Percentiles rank a stretch among this genome's conserved stretches.
Evolutionary conservation across 805 yeast species (phyloP).

Genomic region (Candida cerambycidarum): DNA sequence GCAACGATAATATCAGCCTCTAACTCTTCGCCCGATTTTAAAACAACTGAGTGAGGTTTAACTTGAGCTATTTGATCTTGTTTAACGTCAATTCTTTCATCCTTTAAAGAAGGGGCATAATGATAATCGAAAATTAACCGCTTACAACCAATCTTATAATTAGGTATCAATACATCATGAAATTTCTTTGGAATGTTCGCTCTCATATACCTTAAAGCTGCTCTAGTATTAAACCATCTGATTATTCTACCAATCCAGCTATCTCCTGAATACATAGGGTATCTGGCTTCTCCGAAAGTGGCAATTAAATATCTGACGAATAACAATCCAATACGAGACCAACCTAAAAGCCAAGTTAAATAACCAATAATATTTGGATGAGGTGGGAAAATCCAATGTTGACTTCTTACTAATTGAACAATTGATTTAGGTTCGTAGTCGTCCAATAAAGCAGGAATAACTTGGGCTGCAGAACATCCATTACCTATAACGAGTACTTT

Average conservation of each 20-base stretch:
- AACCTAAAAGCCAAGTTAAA: slow-evolving; percentile 25
- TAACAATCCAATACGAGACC: slow-evolving; percentile 28
- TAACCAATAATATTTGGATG: slow-evolving; percentile 23
- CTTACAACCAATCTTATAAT: slow-evolving; percentile 43
- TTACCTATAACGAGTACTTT: slow-evolving; percentile 41
- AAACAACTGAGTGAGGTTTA: slow-evolving; percentile 27
- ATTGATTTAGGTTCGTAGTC: slow-evolving; percentile 26
- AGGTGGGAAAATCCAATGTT: slow-evolving; percentile 42
- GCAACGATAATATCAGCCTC: slow-evolving; percentile 41
- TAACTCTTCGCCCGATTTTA: slow-evolving; percentile 26
- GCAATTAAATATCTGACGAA: slow-evolving; percentile 28
- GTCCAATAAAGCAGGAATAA: slow-evolving; percentile 36
- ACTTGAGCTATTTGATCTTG: slow-evolving; percentile 17
- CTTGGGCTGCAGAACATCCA: slow-evolving; percentile 44
- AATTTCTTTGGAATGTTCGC: slow-evolving; percentile 30
- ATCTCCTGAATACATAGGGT: slow-evolving; percentile 35
- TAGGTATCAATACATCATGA: slow-evolving; percentile 34
- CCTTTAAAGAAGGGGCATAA: slow-evolving; percentile 33
- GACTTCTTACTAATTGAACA: slow-evolving; percentile 34
- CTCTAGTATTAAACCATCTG: slow-evolving; percentile 23
- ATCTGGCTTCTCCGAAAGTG: slow-evolving; percentile 31
- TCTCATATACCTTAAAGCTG: slow-evolving; percentile 26
- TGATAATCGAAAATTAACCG: slow-evolving; percentile 38
- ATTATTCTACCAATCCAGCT: slow-evolving; percentile 25
- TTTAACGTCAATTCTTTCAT: slow-evolving; percentile 28